A percentile compares a stretch with the other conserved stretches of the same genome.
These are phyloP conservation scores for Chlorencoelia australis DNA, from an alignment of 2,329 filamentous ascomycete genomes.

Conservation along the genomic window DNA sequence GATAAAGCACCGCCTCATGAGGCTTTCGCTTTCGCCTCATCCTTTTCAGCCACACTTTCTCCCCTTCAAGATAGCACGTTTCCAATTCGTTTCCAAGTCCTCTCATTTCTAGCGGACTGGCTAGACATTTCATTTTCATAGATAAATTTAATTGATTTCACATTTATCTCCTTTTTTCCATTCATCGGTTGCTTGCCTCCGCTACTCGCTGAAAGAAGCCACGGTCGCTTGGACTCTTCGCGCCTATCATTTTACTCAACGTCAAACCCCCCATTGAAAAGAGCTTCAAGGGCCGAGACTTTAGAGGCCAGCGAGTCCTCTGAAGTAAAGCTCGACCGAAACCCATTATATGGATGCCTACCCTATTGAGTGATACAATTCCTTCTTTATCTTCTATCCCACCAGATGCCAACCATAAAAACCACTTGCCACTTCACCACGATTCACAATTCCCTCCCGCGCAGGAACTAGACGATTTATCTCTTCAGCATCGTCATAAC, in stretches of 20 bases:
- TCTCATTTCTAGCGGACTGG: no score
- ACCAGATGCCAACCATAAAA: slow-evolving; percentile 11
- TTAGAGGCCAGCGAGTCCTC: slow-evolving; percentile 26
- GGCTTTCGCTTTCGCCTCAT: no score
- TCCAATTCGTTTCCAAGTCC: no score
- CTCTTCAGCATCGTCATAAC: no score
- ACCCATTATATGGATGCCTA: slow-evolving; percentile 33
- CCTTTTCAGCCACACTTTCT: no score
- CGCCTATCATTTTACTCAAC: slow-evolving; percentile 13
- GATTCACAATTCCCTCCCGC: slow-evolving; percentile 21
- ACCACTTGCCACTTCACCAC: slow-evolving; percentile 23
- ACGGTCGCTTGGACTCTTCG: slow-evolving; percentile 18
- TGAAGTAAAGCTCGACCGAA: slow-evolving; percentile 11
- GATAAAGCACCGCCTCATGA: slow-evolving; percentile 3
- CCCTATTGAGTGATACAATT: slow-evolving; percentile 29
- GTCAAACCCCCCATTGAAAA: slow-evolving; percentile 1
- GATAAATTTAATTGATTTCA: no score
- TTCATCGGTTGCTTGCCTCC: no score
- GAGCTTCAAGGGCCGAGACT: slow-evolving; percentile 10
- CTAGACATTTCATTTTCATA: no score
- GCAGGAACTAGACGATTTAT: slow-evolving; percentile 25
- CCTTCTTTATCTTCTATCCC: slow-evolving; percentile 22
- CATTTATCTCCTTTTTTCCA: no score
- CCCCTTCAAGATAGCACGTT: no score
- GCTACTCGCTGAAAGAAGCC: slow-evolving; percentile 18